Evolutionary conservation across 2,329 filamentous ascomycete species (phyloP).

Genomic region (Alternaria sp.): DNA sequence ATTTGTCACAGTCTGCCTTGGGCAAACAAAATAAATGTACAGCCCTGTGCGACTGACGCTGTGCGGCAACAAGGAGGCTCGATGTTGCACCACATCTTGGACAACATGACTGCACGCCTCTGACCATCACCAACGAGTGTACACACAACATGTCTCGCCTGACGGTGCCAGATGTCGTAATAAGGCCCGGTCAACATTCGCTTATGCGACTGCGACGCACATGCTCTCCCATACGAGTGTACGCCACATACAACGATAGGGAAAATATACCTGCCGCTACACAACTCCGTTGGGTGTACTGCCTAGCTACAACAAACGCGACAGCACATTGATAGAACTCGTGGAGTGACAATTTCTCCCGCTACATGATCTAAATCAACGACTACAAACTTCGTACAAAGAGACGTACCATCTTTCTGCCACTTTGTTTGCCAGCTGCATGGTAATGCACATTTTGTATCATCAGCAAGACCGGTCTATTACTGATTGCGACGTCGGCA

Average conservation of each 20-base stretch:
- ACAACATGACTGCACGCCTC: neutral
- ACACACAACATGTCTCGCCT: neutral
- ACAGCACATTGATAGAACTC: neutral
- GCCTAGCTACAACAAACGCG: neutral
- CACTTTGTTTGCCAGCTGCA: neutral
- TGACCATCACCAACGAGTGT: neutral
- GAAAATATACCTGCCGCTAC: neutral
- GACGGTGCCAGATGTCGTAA: neutral
- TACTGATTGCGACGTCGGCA: neutral
- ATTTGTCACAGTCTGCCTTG: constrained; percentile 10
- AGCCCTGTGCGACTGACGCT: neutral
- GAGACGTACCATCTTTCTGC: neutral
- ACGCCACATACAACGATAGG: neutral
- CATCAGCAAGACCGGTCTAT: neutral
- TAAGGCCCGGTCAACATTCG: neutral
- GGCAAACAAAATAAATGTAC: constrained; percentile 3
- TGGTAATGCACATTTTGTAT: neutral
- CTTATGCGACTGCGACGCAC: neutral
- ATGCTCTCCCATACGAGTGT: neutral
- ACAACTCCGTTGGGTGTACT: neutral
- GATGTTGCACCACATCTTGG: constrained; percentile 5
- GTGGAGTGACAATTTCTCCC: neutral
- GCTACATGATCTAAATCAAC: neutral
- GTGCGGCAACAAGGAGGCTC: neutral
- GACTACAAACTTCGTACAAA: neutral